phyloP scores from a whole-genome alignment of 2,329 filamentous ascomycete genomes.

The Magnaporthales sp. region DNA sequence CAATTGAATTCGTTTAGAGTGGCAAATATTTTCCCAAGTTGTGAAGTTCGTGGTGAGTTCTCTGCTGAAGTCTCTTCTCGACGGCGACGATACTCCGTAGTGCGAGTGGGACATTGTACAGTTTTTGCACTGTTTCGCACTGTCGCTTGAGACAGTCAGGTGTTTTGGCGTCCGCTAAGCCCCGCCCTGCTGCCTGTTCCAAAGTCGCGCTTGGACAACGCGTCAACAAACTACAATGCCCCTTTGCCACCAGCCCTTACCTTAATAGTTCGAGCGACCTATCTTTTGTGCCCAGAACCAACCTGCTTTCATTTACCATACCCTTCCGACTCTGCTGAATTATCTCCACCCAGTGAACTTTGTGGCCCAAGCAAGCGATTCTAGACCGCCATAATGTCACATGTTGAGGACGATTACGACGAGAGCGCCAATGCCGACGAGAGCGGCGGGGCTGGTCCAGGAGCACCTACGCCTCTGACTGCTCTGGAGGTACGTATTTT shows the following conservation, averaged over 20 bases:
- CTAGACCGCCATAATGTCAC: constrained; percentile 27
- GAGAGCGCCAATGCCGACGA: constrained; percentile 47
- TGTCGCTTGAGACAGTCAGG: constrained; percentile 6
- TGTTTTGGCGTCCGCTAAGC: constrained; percentile 10
- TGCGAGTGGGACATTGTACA: no score
- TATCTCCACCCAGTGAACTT: neutral
- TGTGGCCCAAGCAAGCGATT: neutral
- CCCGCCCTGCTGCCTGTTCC: constrained; percentile 7
- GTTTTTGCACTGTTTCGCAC: neutral
- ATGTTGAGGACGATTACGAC: constrained; percentile 52
- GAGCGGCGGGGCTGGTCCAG: constrained; percentile 66
- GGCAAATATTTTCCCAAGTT: no score
- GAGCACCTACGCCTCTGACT: constrained; percentile 82
- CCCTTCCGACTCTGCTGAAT: neutral
- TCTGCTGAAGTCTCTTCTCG: no score
- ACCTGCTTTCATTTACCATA: neutral
- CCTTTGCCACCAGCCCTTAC: neutral
- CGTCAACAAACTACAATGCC: constrained; percentile 12
- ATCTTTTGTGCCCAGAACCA: neutral
- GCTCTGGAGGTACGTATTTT: constrained; percentile 65
- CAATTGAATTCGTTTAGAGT: no score
- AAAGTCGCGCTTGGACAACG: constrained; percentile 3
- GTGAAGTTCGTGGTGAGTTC: no score
- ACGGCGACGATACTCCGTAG: no score
- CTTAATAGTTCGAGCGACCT: neutral